Evolutionary conservation across 768 basidiomycete species (phyloP), one percentile per base, ranked within the genome.

Genomic region (Pisolithus marmoratus): DNA sequence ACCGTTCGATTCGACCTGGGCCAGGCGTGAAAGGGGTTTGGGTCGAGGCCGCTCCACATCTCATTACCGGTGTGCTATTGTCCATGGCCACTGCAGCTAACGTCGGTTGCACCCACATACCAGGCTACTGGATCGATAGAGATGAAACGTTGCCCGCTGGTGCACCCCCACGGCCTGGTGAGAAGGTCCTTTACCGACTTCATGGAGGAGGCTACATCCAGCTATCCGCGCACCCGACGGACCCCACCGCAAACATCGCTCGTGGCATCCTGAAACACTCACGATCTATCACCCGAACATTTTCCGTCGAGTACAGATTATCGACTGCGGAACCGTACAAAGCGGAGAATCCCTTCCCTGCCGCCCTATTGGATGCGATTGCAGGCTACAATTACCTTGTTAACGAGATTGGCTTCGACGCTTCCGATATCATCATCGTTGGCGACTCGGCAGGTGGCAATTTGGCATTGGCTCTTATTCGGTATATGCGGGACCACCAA

Each of bases 361-460:
- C 79, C 0, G 75, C 77, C 0, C 66, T 84, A 2, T 51, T 83
- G 17, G 82, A 83, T 58, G 76, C 69, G 2, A 43, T 82, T 9
- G 72, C 78, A 0, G 79, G 75, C 3, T 82, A 79, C 54, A 44
- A 67, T 11, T 78, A 82, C 66, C 75, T 84, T 23, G 63, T 78
- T 26, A 58, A 74, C 14, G 59, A 54, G 14, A 59, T 77, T 27
- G 71, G 72, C 0, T 76, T 80, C 59, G 46, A 55, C 4, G 70
- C 79, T 1, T 22, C 51, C 20, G 65, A 78, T 49, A 73, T 83
- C 51, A 67, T 79, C 52, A 48, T 82, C 7, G 58, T 60, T 5
- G 82, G 81, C 6, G 81, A 82, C 44, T 81, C 79, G 1, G 78
- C 82, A 0, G 83, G 82, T 0, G 82, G 73, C 1, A 73, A 78